Base-by-base conservation (phyloP, 2,329 filamentous ascomycete species). In the Beauveria sp. region DNA sequence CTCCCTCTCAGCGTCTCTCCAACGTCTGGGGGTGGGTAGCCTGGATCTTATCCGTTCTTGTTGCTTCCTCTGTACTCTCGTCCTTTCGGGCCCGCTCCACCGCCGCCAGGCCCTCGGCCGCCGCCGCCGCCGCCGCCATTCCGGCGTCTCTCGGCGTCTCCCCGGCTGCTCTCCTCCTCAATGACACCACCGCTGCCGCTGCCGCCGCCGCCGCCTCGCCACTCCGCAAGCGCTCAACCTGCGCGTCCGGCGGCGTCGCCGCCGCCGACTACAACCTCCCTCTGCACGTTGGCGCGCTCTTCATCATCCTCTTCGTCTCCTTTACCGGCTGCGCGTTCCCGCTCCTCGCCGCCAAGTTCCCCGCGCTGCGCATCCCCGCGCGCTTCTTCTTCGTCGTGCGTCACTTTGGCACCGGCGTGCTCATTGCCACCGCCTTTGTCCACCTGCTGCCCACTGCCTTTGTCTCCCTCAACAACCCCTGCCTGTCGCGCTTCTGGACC, bases 391-490 rank as follows among this genome's bases (percentile, higher is more conserved):
- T 85, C 69, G 71, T 76, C 57, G 80, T 84, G 54, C 79, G 82
- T 64, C 87, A 91, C 77, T 90, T 91, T 67, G 88, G 90, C 67
- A 93, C 90, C 9, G 90, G 90, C 62, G 90, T 95, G 22, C 79
- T 83, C 38, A 80, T 86, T 50, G 84, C 90, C 28, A 93, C 90
- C 1, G 89, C 90, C 58, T 93, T 95, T 68, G 89, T 93, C 34
- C 89, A 93, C 75, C 77, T 88, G 38, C 80, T 88, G 9, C 86
- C 84, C 50, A 88, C 83, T 2, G 86, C 86, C 5, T 89, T 89
- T 65, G 70, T 77, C 58, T 85, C 84, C 8, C 77, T 88, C 12
- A 85, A 79, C 46, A 78, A 88, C 66, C 85, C 84, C 12, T 89
- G 86, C 69, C 82, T 96, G 1, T 87, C 88, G 14, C 76, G 79